Evolutionary conservation across 257 asterid genomes (phyloP).

Genomic region (Eustoma russellianum): DNA sequence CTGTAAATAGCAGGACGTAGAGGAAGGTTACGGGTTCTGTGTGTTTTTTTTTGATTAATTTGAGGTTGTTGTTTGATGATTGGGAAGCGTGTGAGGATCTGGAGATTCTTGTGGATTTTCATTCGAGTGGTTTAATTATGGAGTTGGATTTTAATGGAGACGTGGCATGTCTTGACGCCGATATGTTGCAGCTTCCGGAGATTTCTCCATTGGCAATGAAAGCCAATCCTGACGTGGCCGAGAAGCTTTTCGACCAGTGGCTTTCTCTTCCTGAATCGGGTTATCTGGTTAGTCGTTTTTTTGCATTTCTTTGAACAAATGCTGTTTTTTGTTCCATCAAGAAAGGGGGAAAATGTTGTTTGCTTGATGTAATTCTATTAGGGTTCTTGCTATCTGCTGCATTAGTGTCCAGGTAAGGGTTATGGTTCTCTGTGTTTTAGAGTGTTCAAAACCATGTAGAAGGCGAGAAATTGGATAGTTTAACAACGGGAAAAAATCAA

Average conservation of each 20-base stretch:
- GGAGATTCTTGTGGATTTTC: slow-evolving; percentile 20
- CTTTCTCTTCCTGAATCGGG: slow-evolving; percentile 79
- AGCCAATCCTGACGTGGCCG: slow-evolving; percentile 69
- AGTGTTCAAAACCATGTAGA: too few relatives aligned
- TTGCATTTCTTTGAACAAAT: background rate
- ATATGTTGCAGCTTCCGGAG: slow-evolving; percentile 83
- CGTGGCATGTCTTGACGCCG: slow-evolving; percentile 71
- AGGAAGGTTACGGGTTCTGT: background rate
- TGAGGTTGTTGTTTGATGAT: slow-evolving; percentile 23
- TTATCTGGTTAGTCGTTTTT: slow-evolving; percentile 42
- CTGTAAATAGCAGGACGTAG: background rate
- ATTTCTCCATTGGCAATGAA: slow-evolving; percentile 70
- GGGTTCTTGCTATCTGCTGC: too few relatives aligned
- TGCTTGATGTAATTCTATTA: too few relatives aligned
- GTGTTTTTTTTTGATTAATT: too few relatives aligned
- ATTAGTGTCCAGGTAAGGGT: too few relatives aligned
- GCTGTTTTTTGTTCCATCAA: background rate
- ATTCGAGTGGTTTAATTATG: slow-evolving; percentile 29
- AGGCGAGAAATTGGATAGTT: too few relatives aligned
- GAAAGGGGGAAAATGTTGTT: too few relatives aligned
- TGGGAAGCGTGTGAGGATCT: slow-evolving; percentile 25
- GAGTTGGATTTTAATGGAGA: slow-evolving; percentile 86
- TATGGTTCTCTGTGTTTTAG: too few relatives aligned
- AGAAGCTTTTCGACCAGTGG: slow-evolving; percentile 94
- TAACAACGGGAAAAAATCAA: too few relatives aligned